Evolutionary conservation across 345 rosid genomes (phyloP).

Genomic region (Arabidopsis thaliana): TAIR10.1 NC_003070.9:18667001-18667500

Average conservation of each 20-base stretch:
- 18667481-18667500: constrained; percentile 46
- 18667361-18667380: not conserved
- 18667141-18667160: not conserved
- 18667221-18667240: constrained; percentile 74
- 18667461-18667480: constrained; percentile 51
- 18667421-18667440: constrained; percentile 66
- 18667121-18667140: constrained; percentile 48
- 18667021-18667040: constrained; percentile 68
- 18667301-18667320: constrained; percentile 79
- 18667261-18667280: constrained; percentile 94
- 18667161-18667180: not conserved
- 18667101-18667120: constrained; percentile 72
- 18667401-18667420: constrained; percentile 57
- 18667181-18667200: constrained; percentile 38
- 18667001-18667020: constrained; percentile 51
- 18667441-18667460: constrained; percentile 62
- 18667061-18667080: constrained; percentile 97
- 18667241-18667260: constrained; percentile 92
- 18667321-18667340: not conserved
- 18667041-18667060: constrained; percentile 97
- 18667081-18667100: constrained; percentile 76
- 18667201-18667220: constrained; percentile 73
- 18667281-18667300: constrained; percentile 73
- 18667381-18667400: not conserved
- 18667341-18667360: not conserved